Conservation (phyloP, 2,329 filamentous ascomycete species). For the Trichoderma sp. region DNA sequence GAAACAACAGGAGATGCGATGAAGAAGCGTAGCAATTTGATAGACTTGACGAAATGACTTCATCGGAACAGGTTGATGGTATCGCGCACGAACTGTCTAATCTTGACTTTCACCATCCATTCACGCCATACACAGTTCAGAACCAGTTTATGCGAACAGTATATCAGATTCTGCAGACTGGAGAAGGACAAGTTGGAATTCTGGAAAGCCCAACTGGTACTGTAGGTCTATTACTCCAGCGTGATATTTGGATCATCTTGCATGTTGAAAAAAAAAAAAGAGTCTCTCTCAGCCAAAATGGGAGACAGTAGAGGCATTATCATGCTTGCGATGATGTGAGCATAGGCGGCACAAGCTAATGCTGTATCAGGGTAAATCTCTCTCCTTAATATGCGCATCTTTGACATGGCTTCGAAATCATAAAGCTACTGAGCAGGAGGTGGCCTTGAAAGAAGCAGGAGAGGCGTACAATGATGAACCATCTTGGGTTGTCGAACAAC, state of each 20-base stretch:
- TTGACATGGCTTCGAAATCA: conserved; percentile 89
- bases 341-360: conserved; percentile 2
- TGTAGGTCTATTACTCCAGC: conserved; percentile 41
- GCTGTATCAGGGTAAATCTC: conserved; percentile 73
- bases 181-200: conserved; percentile 77
- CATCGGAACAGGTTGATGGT: conserved; percentile 29
- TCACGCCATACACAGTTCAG: conserved; percentile 85
- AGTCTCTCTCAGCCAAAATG: too few species aligned
- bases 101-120: conserved; percentile 82
- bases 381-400: conserved; percentile 87
- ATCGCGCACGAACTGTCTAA: conserved; percentile 36
- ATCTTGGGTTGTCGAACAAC: conserved; percentile 81
- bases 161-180: conserved; percentile 73
- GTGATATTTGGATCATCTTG: background rate
- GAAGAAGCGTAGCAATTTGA: background rate
- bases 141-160: conserved; percentile 83
- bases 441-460: conserved; percentile 50
- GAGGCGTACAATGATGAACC: conserved; percentile 68
- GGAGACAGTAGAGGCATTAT: background rate
- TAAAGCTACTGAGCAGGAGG: conserved; percentile 65
- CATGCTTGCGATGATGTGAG: background rate
- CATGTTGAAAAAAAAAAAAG: background rate
- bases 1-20: background rate
- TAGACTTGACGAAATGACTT: conserved; percentile 27
- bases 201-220: conserved; percentile 93